phyloP scores from a whole-genome alignment of 1,139 yeast genomes.

The Cylindricascospora bacillispora region DNA sequence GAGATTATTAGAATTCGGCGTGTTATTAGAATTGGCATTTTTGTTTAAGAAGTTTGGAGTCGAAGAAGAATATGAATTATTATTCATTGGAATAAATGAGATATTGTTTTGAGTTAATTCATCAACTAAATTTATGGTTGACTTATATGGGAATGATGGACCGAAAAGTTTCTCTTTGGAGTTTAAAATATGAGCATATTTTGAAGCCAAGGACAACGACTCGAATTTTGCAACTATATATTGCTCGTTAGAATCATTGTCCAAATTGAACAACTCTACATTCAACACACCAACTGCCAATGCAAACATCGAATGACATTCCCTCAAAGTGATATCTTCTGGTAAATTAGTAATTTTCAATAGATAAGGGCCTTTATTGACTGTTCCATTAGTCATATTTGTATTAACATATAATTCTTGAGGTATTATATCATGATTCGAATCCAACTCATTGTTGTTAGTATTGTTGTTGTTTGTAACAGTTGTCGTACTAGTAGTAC shows the following conservation, averaged over 20 bases:
- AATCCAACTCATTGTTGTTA: no score
- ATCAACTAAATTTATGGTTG: conserved; percentile 39
- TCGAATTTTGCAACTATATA: conserved; percentile 48
- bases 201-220: conserved; percentile 48
- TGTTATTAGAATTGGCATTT: conserved; percentile 4
- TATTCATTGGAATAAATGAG: neutral
- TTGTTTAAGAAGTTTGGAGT: no score
- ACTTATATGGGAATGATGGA: conserved; percentile 34
- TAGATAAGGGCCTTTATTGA: conserved; percentile 11
- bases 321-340: conserved; percentile 55
- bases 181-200: conserved; percentile 59
- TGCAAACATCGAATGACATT: conserved; percentile 62
- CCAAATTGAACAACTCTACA: conserved; percentile 35
- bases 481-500: no score
- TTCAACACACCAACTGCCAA: conserved; percentile 62
- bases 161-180: conserved; percentile 51
- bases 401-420: neutral
- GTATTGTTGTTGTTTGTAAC: no score
- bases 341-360: conserved; percentile 47
- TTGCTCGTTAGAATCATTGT: neutral
- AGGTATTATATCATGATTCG: neutral
- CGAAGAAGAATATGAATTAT: no score
- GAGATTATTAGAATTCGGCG: conserved; percentile 6
- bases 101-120: conserved; percentile 9
- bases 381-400: neutral